Base-by-base conservation (phyloP, 306 rosid genomes). In the Quercus engelmannii region DNA sequence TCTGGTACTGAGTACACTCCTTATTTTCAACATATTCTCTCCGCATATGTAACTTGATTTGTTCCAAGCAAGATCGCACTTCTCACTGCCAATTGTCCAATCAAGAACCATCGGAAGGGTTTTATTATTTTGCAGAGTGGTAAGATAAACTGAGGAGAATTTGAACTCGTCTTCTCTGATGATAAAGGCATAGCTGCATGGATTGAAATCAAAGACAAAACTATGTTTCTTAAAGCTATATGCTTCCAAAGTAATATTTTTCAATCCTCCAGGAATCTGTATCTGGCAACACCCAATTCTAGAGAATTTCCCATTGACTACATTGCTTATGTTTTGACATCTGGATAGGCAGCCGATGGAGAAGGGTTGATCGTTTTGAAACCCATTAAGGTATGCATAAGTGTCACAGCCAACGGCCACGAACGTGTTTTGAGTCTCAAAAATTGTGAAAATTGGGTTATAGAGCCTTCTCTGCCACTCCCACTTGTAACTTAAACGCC, bases 321-420 rank as follows among this genome's bases (percentile, higher is more conserved):
- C 31, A 26, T 26, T 26, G 28, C 28, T 26, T 26, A 26, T 26
- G 28, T 26, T 26, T 26, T 26, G 28, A 26, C 28, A 26, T 26
- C 3, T 26, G 28, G 28, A 26, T 26, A 1, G 28, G 1, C 3
- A 26, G 28, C 3, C 28, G 28, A 26, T 26, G 28, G 28, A 26
- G 28, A 26, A 1, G 28, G 28, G 28, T 26, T 26, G 3, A 26
- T 26, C 28, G 28, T 26, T 26, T 3, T 1, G 8, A 4, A 46
- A 5, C 51, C 75, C 1, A 26, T 12, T 2, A 13, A 84, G 72
- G 6, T 31, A 65, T 11, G 79, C 87, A 0, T 31, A 73, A 20
- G 79, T 84, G 79, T 84, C 76, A 15, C 82, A 80, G 12, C 87
- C 87, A 9, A 84, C 76, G 0, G 54, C 81, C 25, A 72, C 7